Base-by-base conservation (phyloP, 2,329 filamentous ascomycete genomes). In the Aspergillus sp. region DNA sequence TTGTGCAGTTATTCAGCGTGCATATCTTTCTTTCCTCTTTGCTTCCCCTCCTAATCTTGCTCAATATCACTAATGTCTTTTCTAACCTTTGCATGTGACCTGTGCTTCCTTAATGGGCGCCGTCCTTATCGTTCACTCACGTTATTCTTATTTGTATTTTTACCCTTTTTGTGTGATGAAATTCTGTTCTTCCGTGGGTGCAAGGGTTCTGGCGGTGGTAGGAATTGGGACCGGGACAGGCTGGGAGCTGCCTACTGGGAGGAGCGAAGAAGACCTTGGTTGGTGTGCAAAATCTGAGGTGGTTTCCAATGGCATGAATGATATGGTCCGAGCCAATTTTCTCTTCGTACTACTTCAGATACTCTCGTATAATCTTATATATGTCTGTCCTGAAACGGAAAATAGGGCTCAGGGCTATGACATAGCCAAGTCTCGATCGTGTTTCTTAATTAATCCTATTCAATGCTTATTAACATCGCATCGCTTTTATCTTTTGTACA, bases 1-100 rank as follows among this genome's bases (percentile, higher is more conserved):
- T 58, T 54, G 57, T 63, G 56, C 55, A 59, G 53, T 62, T 66
- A 58, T 63, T 65, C 56, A 67, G 65, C 66, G 65, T 66, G 64
- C 64, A 66, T 67, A 61, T 53, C 59, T 53, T 39, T 53, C 59
- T 53, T 39, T 47, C 50, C 51, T 43, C 46, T 53, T 44, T 43
- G 49, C 46, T 52, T 45, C 48, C 52, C 50, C 53, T 48, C 50
- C 48, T 55, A 49, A 58, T 54, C 55, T 17, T 35, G 33, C 33
- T 55, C 49, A 58, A 45, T 55, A 46, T 50, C 50, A 48, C 53
- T 54, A 54, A 55, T 53, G 38, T 48, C 50, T 53, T 44, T 48
- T 53, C 44, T 44, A 49, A 45, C 51, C 50, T 51, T 49, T 54
- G 49, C 58, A 54, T 56, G 19, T 39, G 37, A 13, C 56, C 50